A percentile compares a stretch with the other conserved stretches of the same genome.
These are phyloP conservation scores for Parachaetomium inaequale DNA, from an alignment of 495 filamentous ascomycete genomes.

Conservation along the genomic window DNA sequence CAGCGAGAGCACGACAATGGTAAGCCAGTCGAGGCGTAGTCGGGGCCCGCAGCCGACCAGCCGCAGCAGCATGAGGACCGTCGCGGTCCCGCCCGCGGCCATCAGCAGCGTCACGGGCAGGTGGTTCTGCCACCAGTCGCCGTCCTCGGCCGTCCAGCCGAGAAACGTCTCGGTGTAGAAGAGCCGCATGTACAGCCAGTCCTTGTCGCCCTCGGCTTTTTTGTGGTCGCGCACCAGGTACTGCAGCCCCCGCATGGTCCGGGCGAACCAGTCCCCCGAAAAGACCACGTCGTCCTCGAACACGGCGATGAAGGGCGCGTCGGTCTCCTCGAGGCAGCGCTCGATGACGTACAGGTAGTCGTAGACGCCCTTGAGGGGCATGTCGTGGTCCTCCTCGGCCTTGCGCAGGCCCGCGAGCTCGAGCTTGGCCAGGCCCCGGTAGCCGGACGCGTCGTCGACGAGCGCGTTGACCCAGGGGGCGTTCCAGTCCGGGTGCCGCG, in stretches of 20 bases:
- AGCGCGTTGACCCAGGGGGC: conserved; percentile 27
- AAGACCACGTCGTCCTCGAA: conserved; percentile 51
- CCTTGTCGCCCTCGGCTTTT: conserved; percentile 15
- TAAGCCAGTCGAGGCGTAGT: conserved; percentile 33
- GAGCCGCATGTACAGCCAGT: conserved; percentile 49
- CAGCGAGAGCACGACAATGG: conserved; percentile 38
- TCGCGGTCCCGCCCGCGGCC: background rate
- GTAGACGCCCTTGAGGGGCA: conserved; percentile 34
- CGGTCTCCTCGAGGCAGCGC: conserved; percentile 36
- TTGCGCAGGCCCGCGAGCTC: conserved; percentile 23
- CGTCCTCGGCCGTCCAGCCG: conserved; percentile 7
- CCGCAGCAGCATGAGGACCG: conserved; percentile 2
- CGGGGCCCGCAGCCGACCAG: background rate
- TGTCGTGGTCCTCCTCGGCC: conserved; percentile 25
- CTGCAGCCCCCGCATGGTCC: conserved; percentile 38
- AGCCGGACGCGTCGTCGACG: conserved; percentile 26
- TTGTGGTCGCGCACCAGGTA: conserved; percentile 31
- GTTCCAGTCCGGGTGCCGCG: conserved; percentile 9
- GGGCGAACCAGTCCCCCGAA: conserved; percentile 46
- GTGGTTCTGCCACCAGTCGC: conserved; percentile 16
- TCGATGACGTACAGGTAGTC: conserved; percentile 46
- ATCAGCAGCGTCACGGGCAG: conserved; percentile 8
- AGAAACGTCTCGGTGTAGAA: conserved; percentile 44
- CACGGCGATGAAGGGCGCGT: conserved; percentile 43
- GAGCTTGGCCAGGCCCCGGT: conserved; percentile 19